Base-by-base conservation (phyloP, 2,329 filamentous ascomycete genomes). In the Periconia macrospinosa region DNA sequence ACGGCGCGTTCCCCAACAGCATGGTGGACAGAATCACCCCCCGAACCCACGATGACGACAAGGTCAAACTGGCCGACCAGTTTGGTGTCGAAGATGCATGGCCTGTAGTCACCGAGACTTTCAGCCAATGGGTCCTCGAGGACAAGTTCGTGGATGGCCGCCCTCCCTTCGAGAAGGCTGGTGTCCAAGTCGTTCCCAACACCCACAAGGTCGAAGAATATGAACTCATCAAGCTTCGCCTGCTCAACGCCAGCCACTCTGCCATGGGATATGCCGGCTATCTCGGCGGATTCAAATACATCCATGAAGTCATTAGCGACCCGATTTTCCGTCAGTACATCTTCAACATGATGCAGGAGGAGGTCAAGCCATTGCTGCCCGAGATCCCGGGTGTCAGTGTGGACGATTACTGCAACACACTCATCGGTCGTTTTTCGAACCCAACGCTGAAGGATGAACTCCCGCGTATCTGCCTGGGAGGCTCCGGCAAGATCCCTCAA, bases 11-110 rank as follows among this genome's bases (percentile, higher is more conserved):
- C 59, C 65, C 65, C 50, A 68, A 68, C 61, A 64, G 61, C 48
- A 68, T 68, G 65, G 65, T 68, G 7, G 65, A 68, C 58, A 59
- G 65, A n/a, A 68, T 68, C 47, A 68, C 65, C 17, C 65, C 65
- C 23, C 55, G 63, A 33, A 68, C 65, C 33, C 56, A 57, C 14
- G 62, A 65, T 10, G 58, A 55, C 33, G 63, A 68, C 55, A 63
- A 61, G 41, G 17, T 47, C 49, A 56, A 47, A 47, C 56, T 68
- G 30, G 58, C 61, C 42, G 48, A 61, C 30, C 54, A 65, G 18
- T 68, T 68, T 9, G 62, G 63, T 20, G 54, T 68, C 17, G 57
- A 64, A 47, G 65, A 68, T 30, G 47, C 59, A 13, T 68, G 65
- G 65, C 65, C 65, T 18, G 65, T 68, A 14, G 65, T 68, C 44